Evolutionary conservation across 2,329 filamentous ascomycete genomes (phyloP).

Genomic region (Paraconiothyrium sp.): DNA sequence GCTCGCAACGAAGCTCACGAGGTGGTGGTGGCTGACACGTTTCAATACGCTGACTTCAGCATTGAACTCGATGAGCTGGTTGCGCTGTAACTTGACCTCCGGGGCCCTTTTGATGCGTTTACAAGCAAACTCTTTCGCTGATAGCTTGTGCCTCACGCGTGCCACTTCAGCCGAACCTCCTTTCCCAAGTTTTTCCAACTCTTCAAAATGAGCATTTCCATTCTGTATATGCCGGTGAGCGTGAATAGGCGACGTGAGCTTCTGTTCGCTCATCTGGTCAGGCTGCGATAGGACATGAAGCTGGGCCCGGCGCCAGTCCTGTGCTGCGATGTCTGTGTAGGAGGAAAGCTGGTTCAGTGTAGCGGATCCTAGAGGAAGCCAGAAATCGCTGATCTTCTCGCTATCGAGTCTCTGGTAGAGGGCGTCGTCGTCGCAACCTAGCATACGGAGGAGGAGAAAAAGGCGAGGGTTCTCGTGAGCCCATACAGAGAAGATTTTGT

Average conservation of each 20-base stretch:
- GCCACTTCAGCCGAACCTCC: constrained; percentile 29
- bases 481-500: constrained; percentile 22
- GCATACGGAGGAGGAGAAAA: constrained; percentile 32
- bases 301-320: constrained; percentile 23
- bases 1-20: constrained; percentile 28
- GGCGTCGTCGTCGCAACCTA: constrained; percentile 25
- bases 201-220: constrained; percentile 25
- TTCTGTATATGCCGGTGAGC: constrained; percentile 24
- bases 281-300: constrained; percentile 25
- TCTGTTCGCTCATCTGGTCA: constrained; percentile 28
- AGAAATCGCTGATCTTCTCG: constrained; percentile 27
- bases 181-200: constrained; percentile 23
- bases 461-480: constrained; percentile 23
- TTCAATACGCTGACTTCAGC: constrained; percentile 26
- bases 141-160: constrained; percentile 27
- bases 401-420: constrained; percentile 24
- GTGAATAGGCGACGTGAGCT: constrained; percentile 20
- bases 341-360: constrained; percentile 20
- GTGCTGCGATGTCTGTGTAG: constrained; percentile 11
- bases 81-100: constrained; percentile 24
- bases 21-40: constrained; percentile 26
- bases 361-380: constrained; percentile 22
- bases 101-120: constrained; percentile 26
- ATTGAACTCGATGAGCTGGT: constrained; percentile 28
- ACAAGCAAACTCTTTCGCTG: constrained; percentile 26